These are phyloP conservation scores for Rutstroemia sp. DNA, from an alignment of 2,329 filamentous ascomycete genomes.

Conservation along the genomic window DNA sequence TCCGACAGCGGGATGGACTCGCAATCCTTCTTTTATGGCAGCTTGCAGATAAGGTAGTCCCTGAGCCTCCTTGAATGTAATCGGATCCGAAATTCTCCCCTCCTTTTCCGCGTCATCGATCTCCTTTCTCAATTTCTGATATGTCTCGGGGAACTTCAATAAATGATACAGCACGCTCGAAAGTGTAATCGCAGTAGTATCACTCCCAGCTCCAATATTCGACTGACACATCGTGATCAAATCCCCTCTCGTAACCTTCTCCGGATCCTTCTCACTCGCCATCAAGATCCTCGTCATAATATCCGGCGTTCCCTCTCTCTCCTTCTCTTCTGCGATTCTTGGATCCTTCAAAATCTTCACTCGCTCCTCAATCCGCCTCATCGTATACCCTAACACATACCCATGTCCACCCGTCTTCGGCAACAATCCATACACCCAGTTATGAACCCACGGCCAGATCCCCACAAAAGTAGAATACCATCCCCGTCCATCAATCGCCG, in stretches of 20 bases:
- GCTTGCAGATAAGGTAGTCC: conserved; percentile 41
- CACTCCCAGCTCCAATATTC: conserved; percentile 31
- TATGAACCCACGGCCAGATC: conserved; percentile 36
- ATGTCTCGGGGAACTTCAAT: conserved; percentile 28
- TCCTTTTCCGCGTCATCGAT: conserved; percentile 23
- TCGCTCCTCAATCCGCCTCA: conserved; percentile 15
- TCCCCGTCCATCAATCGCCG: conserved; percentile 31
- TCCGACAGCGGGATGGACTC: conserved; percentile 42
- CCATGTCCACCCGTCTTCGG: conserved; percentile 16
- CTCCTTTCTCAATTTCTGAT: conserved; percentile 27
- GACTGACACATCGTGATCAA: conserved; percentile 19
- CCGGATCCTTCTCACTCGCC: conserved; percentile 30
- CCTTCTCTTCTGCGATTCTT: not conserved
- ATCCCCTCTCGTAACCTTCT: conserved; percentile 31
- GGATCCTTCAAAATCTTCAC: conserved; percentile 14
- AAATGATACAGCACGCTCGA: conserved; percentile 39
- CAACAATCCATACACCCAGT: conserved; percentile 27
- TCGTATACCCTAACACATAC: conserved; percentile 16
- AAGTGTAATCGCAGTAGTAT: conserved; percentile 43
- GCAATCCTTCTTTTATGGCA: conserved; percentile 44
- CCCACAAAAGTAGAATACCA: conserved; percentile 35
- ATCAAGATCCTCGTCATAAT: conserved; percentile 38
- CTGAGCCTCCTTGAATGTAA: conserved; percentile 34
- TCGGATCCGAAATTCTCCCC: conserved; percentile 20
- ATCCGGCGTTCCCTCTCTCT: conserved; percentile 23